These are phyloP conservation scores for Eimeria nieschulzi DNA, from an alignment of 169 alveolate species.

Conservation along the genomic window DNA sequence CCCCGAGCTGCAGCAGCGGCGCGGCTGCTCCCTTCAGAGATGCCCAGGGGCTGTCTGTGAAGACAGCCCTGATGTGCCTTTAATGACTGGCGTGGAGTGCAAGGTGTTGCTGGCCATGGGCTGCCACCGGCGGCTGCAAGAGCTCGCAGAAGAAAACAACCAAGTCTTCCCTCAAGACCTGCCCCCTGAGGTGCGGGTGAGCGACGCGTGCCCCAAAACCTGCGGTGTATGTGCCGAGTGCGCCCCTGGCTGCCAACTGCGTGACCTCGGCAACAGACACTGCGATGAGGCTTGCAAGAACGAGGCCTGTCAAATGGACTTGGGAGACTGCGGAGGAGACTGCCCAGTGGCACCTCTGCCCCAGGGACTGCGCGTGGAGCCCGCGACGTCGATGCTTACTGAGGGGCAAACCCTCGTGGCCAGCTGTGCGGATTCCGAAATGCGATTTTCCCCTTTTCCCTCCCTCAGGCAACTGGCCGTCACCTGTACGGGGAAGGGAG, in stretches of 20 bases:
- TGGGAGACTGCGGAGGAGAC: slow-evolving; percentile 83
- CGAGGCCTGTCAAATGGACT: slow-evolving; percentile 79
- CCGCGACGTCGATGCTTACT: slow-evolving; percentile 64
- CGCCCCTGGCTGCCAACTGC: slow-evolving; percentile 82
- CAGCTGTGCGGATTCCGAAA: slow-evolving; percentile 69
- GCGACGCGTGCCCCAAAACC: slow-evolving; percentile 81
- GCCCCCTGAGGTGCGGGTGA: slow-evolving; percentile 81
- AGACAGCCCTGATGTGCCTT: slow-evolving; percentile 79
- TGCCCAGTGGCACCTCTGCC: slow-evolving; percentile 63
- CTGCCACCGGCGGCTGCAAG: slow-evolving; percentile 76
- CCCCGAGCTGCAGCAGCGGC: slow-evolving; percentile 69
- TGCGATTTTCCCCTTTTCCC: slow-evolving; percentile 57
- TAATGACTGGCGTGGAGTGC: slow-evolving; percentile 78
- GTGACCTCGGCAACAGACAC: slow-evolving; percentile 81
- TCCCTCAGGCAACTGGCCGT: slow-evolving; percentile 68
- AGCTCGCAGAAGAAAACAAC: slow-evolving; percentile 77
- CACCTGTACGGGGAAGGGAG: slow-evolving; percentile 60
- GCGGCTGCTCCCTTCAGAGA: slow-evolving; percentile 64
- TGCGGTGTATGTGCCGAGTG: slow-evolving; percentile 82
- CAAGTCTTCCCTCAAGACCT: slow-evolving; percentile 77
- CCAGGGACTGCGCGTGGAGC: slow-evolving; percentile 55
- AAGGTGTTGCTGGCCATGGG: slow-evolving; percentile 80
- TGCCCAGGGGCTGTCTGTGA: slow-evolving; percentile 77
- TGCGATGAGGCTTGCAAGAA: slow-evolving; percentile 82
- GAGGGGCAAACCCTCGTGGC: slow-evolving; percentile 65